phyloP scores from a whole-genome alignment of 1,284 basidiomycete genomes.

The Takashimella tepidaria region DNA sequence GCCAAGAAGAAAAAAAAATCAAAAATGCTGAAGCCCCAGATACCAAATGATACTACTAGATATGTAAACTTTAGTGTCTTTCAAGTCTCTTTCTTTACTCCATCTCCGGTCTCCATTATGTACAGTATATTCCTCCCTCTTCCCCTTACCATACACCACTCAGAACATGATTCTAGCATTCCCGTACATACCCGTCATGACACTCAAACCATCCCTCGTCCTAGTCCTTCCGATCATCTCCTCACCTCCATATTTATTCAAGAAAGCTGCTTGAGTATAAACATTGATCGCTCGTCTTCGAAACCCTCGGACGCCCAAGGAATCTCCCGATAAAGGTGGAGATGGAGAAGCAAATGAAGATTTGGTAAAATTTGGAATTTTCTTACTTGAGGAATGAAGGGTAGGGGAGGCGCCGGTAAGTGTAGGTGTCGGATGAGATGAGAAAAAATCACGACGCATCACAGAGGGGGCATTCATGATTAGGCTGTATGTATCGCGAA shows the following conservation, averaged over 20 bases:
- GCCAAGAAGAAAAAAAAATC: too few relatives aligned
- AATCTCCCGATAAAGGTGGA: conserved; percentile 13
- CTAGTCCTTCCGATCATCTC: conserved; percentile 29
- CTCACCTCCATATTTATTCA: conserved; percentile 34
- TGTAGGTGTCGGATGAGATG: neutral
- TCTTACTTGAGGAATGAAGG: too few relatives aligned
- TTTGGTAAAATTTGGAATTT: neutral
- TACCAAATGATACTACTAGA: too few relatives aligned
- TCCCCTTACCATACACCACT: neutral
- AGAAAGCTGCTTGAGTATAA: conserved; percentile 43
- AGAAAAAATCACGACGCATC: conserved; percentile 7
- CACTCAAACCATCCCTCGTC: conserved; percentile 38
- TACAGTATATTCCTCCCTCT: neutral
- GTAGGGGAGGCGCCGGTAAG: too few relatives aligned
- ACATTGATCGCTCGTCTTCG: conserved; percentile 36
- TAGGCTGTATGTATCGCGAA: conserved; percentile 82
- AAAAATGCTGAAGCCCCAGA: too few relatives aligned
- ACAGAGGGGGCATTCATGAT: conserved; percentile 53
- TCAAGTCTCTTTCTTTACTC: too few relatives aligned
- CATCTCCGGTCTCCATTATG: conserved; percentile 1
- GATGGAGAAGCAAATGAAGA: conserved; percentile 23
- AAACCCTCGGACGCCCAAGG: conserved; percentile 37
- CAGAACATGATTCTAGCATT: conserved; percentile 49
- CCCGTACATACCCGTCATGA: conserved; percentile 45
- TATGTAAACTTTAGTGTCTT: too few relatives aligned